Conservation (phyloP, 805 yeast species). For the Hanseniaspora clermontiae region DNA sequence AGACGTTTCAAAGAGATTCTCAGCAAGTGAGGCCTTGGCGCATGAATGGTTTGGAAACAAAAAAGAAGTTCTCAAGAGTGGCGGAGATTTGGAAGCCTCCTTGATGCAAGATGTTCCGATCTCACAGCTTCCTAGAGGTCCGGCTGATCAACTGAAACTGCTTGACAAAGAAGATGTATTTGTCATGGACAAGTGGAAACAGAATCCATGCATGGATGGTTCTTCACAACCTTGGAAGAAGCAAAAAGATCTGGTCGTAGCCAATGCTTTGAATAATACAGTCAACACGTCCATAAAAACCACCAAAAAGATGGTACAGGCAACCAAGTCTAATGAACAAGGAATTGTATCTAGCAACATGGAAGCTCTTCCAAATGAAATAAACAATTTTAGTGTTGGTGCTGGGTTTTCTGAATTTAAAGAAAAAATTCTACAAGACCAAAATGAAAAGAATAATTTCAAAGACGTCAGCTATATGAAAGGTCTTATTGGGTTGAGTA, state of each 20-base stretch:
- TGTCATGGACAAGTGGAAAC: conserved; percentile 8
- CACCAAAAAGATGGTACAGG: neutral
- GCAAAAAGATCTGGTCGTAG: neutral
- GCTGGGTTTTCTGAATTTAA: neutral
- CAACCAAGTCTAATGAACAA: neutral
- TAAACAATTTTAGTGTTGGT: neutral
- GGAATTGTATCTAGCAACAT: neutral
- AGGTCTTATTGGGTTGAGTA: neutral
- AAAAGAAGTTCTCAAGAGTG: conserved; percentile 2
- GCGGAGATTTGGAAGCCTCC: neutral
- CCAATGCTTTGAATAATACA: neutral
- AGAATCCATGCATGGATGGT: conserved; percentile 9
- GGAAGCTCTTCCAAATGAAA: neutral
- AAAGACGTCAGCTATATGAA: neutral
- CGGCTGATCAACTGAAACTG: neutral
- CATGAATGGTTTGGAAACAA: conserved; percentile 63
- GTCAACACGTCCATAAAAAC: neutral
- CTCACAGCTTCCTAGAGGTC: conserved; percentile 1
- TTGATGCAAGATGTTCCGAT: neutral
- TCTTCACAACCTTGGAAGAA: conserved; percentile 8
- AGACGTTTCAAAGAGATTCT: conserved; percentile 58
- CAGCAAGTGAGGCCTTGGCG: conserved; percentile 60
- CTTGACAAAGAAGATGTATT: neutral
- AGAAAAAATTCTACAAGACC: neutral
- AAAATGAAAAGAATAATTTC: neutral